A percentile compares a stretch with the other conserved stretches of the same genome.
These are phyloP conservation scores for Xylariaceae sp. DNA, from an alignment of 2,329 filamentous ascomycete species.

Conservation along the genomic window DNA sequence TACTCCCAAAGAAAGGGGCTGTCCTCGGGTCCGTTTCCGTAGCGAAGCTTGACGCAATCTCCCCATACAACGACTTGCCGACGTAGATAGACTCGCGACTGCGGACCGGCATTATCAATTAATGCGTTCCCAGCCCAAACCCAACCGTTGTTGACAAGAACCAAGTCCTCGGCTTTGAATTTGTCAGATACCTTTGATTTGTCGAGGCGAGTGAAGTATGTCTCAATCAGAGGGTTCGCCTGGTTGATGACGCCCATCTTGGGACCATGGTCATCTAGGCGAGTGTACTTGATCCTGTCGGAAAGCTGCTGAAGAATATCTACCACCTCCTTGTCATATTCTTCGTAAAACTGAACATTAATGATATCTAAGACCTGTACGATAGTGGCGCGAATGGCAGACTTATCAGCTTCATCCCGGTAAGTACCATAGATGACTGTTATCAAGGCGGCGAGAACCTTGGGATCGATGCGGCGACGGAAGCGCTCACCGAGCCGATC, in stretches of 20 bases:
- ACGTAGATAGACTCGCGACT: constrained; percentile 88
- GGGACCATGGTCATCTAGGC: constrained; percentile 87
- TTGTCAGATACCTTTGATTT: constrained; percentile 71
- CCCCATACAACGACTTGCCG: constrained; percentile 98
- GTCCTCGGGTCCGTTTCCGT: constrained; percentile 73
- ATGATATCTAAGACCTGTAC: constrained; percentile 68
- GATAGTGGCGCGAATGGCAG: constrained; percentile 50
- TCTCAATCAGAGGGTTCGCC: constrained; percentile 78
- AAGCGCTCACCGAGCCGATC: constrained; percentile 78
- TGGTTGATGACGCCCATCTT: constrained; percentile 74
- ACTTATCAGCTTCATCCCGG: constrained; percentile 49
- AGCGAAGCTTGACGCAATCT: constrained; percentile 94
- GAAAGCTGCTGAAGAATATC: constrained; percentile 87
- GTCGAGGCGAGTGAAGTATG: constrained; percentile 89
- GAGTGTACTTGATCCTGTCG: constrained; percentile 91
- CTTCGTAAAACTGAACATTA: constrained; percentile 83
- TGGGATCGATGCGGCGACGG: constrained; percentile 64
- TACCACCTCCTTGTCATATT: constrained; percentile 79
- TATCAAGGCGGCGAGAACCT: constrained; percentile 63
- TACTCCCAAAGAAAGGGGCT: constrained; percentile 93
- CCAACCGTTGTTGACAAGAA: constrained; percentile 94
- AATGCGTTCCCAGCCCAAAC: constrained; percentile 97
- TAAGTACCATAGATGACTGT: constrained; percentile 63
- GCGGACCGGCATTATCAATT: constrained; percentile 84
- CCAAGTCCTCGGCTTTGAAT: constrained; percentile 69